phyloP scores from a whole-genome alignment of 2,329 filamentous ascomycete genomes.

The Lasiodiplodia hormozganensis region DNA sequence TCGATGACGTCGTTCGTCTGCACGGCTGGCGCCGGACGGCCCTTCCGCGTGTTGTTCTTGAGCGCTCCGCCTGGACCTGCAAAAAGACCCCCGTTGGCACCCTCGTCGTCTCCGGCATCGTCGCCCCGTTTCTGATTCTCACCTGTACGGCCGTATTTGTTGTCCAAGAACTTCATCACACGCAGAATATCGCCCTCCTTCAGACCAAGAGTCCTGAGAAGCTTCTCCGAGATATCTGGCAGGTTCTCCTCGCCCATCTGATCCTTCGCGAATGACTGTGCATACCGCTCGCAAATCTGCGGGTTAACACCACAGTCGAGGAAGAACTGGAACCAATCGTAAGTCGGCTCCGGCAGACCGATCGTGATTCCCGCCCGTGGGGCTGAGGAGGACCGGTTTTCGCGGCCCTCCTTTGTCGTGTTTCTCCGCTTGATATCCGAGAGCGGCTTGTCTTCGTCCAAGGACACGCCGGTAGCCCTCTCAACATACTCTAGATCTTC shows the following conservation, averaged over 20 bases:
- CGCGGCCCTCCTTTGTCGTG: conserved; percentile 38
- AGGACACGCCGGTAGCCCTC: conserved; percentile 79
- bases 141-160: conserved; percentile 72
- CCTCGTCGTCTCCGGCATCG: conserved; percentile 57
- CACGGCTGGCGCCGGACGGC: conserved; percentile 84
- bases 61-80: conserved; percentile 90
- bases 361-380: conserved; percentile 65
- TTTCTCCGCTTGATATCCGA: conserved; percentile 74
- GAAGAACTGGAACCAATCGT: conserved; percentile 99
- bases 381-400: conserved; percentile 55
- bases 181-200: conserved; percentile 97
- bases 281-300: conserved; percentile 92
- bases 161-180: conserved; percentile 87
- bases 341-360: conserved; percentile 71
- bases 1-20: conserved; percentile 87
- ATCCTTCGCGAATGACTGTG: conserved; percentile 85
- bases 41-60: conserved; percentile 93
- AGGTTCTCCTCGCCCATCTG: conserved; percentile 96
- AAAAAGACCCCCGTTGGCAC: conserved; percentile 74
- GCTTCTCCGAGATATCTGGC: conserved; percentile 83
- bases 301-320: conserved; percentile 89
- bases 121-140: conserved; percentile 62
- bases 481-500: conserved; percentile 97
- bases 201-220: conserved; percentile 86
- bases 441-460: conserved; percentile 91